Percentiles rank a stretch among this genome's conserved stretches.
These are phyloP conservation scores for Tetraselmis striata DNA, from an alignment of 139 green algal species.

Conservation along the genomic window DNA sequence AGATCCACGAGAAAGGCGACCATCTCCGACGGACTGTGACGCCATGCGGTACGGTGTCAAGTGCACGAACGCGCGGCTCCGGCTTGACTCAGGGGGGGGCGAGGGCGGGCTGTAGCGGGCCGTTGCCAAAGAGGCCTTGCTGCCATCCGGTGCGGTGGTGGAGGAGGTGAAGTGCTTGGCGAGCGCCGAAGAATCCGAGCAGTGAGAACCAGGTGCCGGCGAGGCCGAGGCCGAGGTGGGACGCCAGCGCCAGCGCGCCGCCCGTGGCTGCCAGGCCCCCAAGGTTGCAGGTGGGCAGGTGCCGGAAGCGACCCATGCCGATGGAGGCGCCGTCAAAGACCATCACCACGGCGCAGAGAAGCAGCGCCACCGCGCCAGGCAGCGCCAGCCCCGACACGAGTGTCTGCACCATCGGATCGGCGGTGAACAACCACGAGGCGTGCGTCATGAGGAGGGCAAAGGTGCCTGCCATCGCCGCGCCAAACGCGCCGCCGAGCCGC, in stretches of 20 bases:
- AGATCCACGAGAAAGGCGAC: too few species aligned
- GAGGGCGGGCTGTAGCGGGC: background rate
- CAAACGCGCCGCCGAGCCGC: conserved; percentile 12
- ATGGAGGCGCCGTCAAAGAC: conserved; percentile 49
- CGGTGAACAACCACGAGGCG: conserved; percentile 30
- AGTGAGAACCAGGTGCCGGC: background rate
- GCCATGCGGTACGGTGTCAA: too few species aligned
- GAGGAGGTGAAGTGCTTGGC: background rate
- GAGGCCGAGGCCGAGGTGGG: background rate
- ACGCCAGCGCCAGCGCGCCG: conserved; percentile 5
- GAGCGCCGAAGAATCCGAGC: background rate
- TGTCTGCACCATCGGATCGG: conserved; percentile 23
- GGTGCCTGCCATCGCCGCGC: conserved; percentile 21
- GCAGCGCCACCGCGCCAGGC: conserved; percentile 21
- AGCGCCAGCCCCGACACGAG: conserved; percentile 17
- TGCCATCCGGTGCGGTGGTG: background rate
- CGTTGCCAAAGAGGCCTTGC: background rate
- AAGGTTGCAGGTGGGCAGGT: conserved; percentile 33
- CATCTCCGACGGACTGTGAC: too few species aligned
- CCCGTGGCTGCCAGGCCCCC: conserved; percentile 24
- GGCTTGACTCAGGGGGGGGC: too few species aligned
- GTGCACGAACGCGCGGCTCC: too few species aligned
- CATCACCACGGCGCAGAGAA: conserved; percentile 45
- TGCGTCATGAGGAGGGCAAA: conserved; percentile 20
- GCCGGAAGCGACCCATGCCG: conserved; percentile 27